Evolutionary conservation across 164 flowering plant species (phyloP).

Genomic region (Hamamelis virginiana): DNA sequence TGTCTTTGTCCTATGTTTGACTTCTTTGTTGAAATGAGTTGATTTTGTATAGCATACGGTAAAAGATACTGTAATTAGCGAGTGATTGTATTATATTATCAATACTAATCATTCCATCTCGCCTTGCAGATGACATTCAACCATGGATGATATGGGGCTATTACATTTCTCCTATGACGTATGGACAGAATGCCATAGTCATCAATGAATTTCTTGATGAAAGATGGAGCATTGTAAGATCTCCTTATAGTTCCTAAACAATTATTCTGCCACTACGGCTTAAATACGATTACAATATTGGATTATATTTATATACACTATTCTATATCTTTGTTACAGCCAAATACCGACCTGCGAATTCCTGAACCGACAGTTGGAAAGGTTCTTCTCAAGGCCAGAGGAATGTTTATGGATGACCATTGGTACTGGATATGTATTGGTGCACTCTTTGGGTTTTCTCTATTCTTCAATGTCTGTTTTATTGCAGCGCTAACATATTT

Average conservation of each 20-base stretch:
- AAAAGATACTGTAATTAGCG: too few relatives aligned
- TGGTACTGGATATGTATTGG: conserved; percentile 58
- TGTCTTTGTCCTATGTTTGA: background rate
- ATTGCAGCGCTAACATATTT: conserved; percentile 40
- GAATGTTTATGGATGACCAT: conserved; percentile 36
- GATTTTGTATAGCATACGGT: too few relatives aligned
- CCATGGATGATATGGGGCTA: conserved; percentile 65
- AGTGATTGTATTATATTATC: too few relatives aligned
- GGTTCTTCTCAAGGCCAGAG: conserved; percentile 43
- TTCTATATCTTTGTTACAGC: conserved; percentile 23
- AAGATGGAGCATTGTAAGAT: conserved; percentile 54
- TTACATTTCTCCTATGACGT: conserved; percentile 56
- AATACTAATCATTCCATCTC: too few relatives aligned
- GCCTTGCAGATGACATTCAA: conserved; percentile 39
- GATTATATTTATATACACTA: background rate
- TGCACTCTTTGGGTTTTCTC: conserved; percentile 45
- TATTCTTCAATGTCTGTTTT: conserved; percentile 52
- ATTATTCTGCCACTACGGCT: background rate
- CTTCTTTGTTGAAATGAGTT: background rate
- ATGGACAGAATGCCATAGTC: conserved; percentile 53
- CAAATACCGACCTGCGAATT: conserved; percentile 20
- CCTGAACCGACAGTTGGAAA: conserved; percentile 41
- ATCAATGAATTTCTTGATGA: conserved; percentile 55
- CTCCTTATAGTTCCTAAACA: background rate
- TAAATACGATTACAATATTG: background rate